Conservation (phyloP, 208 protist species). For the Crithidia brevicula region DNA sequence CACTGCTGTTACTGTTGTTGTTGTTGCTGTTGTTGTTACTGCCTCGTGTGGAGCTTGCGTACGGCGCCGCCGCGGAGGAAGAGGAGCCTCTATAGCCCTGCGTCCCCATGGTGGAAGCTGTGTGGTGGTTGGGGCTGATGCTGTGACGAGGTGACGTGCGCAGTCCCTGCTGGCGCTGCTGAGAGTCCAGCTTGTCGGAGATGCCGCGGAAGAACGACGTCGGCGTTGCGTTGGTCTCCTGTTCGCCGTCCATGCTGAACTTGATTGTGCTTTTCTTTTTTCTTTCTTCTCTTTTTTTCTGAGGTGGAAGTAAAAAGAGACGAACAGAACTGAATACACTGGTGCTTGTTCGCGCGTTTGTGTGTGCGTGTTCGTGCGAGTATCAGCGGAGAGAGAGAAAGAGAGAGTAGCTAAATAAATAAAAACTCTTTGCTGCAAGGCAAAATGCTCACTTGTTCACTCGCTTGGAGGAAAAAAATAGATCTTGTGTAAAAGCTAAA, state of each 20-base stretch:
- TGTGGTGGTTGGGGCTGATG: neutral
- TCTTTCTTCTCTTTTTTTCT: too few species aligned
- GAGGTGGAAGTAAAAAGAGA: neutral
- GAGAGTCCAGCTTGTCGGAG: slow-evolving; percentile 50
- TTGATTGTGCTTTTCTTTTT: too few species aligned
- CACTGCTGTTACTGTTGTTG: neutral
- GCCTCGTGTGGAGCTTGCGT: neutral
- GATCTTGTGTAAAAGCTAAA: too few species aligned
- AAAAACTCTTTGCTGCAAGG: too few species aligned
- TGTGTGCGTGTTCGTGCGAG: too few species aligned
- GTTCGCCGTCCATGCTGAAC: slow-evolving; percentile 29
- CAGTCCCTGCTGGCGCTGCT: slow-evolving; percentile 16
- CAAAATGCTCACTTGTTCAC: too few species aligned
- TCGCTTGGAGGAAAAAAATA: too few species aligned
- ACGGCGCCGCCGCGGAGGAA: slow-evolving; percentile 7
- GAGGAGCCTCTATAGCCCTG: slow-evolving; percentile 17
- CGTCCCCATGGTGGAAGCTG: too few species aligned
- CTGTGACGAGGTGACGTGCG: neutral
- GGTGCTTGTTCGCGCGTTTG: neutral
- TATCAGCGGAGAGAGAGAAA: neutral
- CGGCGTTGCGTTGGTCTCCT: slow-evolving; percentile 31
- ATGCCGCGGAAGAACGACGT: slow-evolving; percentile 63
- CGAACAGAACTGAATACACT: neutral
- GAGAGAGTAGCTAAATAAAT: neutral
- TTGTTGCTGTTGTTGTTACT: neutral